These are phyloP conservation scores for Dianthus caryophyllus DNA, from an alignment of 148 eudicot genomes.

Conservation along the genomic window DNA sequence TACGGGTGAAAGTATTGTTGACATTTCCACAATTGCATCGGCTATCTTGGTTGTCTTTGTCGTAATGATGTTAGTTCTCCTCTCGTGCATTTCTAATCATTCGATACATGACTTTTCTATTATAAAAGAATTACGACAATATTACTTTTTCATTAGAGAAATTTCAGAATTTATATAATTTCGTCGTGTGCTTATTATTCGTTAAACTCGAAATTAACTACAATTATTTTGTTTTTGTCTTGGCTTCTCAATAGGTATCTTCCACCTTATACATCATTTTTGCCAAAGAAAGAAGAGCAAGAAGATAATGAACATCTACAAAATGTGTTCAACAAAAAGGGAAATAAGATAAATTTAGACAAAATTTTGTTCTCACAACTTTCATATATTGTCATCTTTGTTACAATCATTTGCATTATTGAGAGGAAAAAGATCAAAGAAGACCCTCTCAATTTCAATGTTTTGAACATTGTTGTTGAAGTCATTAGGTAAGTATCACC, in stretches of 20 bases:
- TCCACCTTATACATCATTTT: constrained; percentile 39
- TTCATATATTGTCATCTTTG: constrained; percentile 42
- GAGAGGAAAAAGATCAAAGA: constrained; percentile 51
- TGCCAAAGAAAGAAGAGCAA: constrained; percentile 23
- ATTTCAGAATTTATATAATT: too few species aligned
- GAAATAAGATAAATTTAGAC: constrained; percentile 15
- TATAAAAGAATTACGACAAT: too few species aligned
- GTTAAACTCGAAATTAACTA: neutral
- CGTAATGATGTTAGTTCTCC: constrained; percentile 55
- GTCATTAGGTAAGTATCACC: constrained; percentile 46
- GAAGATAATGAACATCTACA: constrained; percentile 4
- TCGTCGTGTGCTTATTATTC: too few species aligned
- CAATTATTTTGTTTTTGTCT: neutral
- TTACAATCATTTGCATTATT: constrained; percentile 51
- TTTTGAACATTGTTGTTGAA: constrained; percentile 58
- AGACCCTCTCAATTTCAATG: constrained; percentile 75
- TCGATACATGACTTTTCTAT: too few species aligned
- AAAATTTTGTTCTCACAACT: constrained; percentile 40
- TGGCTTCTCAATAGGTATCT: constrained; percentile 30
- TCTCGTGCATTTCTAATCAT: constrained; percentile 1
- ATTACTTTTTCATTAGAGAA: too few species aligned
- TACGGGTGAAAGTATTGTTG: constrained; percentile 59
- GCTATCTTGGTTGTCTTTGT: constrained; percentile 52
- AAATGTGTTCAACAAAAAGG: neutral
- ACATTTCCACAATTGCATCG: constrained; percentile 41